Evolutionary conservation across 225 moss, liverwort and hornwort genomes (phyloP), one percentile per base, ranked within the genome.

Genomic region (Pseudisothecium myosuroides): DNA sequence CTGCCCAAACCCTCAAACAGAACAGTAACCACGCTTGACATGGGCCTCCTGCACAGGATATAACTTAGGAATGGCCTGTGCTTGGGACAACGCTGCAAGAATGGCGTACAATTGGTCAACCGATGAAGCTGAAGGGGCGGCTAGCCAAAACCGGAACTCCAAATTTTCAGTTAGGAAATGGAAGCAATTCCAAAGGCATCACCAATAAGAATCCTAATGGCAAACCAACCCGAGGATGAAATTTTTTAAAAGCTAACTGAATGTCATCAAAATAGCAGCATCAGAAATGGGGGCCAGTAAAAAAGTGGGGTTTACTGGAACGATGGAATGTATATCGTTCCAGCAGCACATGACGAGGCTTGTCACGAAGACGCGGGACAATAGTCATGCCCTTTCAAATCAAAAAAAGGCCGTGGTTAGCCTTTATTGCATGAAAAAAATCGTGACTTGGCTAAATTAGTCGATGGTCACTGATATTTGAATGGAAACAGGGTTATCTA

Each of bases 211-310:
- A 63, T 73, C 94, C 94, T 94, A 90, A 85, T 84, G 87, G 81
- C 64, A 86, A 90, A 86, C 86, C 85, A 54, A 80, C 73, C 86
- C 87, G 87, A 91, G 71, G 82, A 87, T 89, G 66, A 76, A 89
- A 87, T 89, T 29, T 89, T 29, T 85, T 41, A 60, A 89, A 81
- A 84, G 81, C 87, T 87, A 83, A 49, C 81, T 34, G 62, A 88
- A 71, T 59, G 54, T 72, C 61, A 87, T 85, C 84, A 50, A 80
- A 88, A 31, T 55, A 86, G 74, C 80, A 84, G 84, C 84, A 49
- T 87, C 56, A 88, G 76, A 64, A 81, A 84, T 52, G 58, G 85
- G 86, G 45, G 79, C 71, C 21, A 69, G 71, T 76, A 81, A 67
- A 76, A 84, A 77, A n/a, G 13, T 65, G 66, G 43, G 86, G 66